phyloP scores from a whole-genome alignment of 2,329 filamentous ascomycete genomes.

The Colletotrichum lindemuthianum region DNA sequence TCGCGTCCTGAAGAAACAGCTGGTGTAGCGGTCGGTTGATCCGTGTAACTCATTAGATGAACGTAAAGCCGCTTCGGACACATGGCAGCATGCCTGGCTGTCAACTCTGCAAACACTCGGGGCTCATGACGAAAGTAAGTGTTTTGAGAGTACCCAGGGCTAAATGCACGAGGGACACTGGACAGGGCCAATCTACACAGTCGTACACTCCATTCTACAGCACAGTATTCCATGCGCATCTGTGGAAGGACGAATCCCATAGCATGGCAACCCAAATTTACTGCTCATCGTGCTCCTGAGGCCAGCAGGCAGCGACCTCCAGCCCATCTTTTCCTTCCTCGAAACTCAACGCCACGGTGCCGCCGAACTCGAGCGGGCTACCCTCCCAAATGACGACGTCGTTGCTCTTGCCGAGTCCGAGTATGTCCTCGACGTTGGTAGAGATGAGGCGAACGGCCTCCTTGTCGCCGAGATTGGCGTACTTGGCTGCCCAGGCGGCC shows the following conservation, averaged over 20 bases:
- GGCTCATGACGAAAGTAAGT: too few species aligned
- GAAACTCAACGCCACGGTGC: slow-evolving; percentile 50
- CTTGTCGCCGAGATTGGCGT: slow-evolving; percentile 46
- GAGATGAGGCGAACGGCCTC: slow-evolving; percentile 50
- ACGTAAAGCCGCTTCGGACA: too few species aligned
- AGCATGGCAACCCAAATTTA: not conserved
- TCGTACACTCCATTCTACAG: too few species aligned
- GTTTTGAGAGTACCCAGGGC: too few species aligned
- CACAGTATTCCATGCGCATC: too few species aligned
- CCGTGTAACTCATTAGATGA: too few species aligned
- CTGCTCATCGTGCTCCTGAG: slow-evolving; percentile 26
- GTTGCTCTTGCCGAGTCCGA: slow-evolving; percentile 46
- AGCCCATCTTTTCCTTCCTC: slow-evolving; percentile 41
- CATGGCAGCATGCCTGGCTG: too few species aligned
- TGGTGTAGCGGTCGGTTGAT: too few species aligned
- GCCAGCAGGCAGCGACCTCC: slow-evolving; percentile 46
- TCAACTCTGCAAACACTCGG: too few species aligned
- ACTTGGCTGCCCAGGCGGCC: slow-evolving; percentile 53
- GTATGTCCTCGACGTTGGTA: slow-evolving; percentile 52
- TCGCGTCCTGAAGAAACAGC: too few species aligned
- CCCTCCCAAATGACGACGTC: slow-evolving; percentile 57
- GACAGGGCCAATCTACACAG: too few species aligned
- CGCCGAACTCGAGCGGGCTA: slow-evolving; percentile 52
- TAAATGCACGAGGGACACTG: too few species aligned
- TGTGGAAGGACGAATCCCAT: not conserved